Percentiles rank a stretch among this genome's conserved stretches.
Conservation (phyloP, 2,329 filamentous ascomycete species). For the Blastomyces parvus region DNA sequence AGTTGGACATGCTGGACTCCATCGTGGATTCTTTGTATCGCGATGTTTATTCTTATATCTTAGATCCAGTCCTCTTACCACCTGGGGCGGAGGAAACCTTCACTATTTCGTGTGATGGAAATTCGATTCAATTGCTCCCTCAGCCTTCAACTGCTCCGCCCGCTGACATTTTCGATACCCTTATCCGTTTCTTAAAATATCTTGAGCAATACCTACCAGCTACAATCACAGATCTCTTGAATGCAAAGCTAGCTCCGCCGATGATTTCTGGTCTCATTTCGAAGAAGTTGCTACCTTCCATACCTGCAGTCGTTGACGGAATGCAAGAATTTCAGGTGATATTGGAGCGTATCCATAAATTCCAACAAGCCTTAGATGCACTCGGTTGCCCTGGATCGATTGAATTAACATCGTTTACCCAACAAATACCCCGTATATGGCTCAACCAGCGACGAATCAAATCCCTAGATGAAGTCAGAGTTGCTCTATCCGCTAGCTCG, state of each 20-base stretch:
- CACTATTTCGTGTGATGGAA: constrained; percentile 22
- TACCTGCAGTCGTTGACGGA: constrained; percentile 64
- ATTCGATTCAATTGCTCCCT: constrained; percentile 22
- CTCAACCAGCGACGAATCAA: constrained; percentile 71
- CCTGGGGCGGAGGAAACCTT: constrained; percentile 22
- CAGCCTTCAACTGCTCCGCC: constrained; percentile 22
- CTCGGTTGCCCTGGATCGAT: constrained; percentile 53
- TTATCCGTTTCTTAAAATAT: constrained; percentile 41
- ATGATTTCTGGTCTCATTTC: constrained; percentile 60
- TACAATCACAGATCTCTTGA: constrained; percentile 46
- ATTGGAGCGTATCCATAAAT: constrained; percentile 53
- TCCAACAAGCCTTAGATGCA: constrained; percentile 54
- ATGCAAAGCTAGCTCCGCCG: constrained; percentile 59
- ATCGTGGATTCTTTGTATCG: constrained; percentile 27
- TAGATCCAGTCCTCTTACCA: constrained; percentile 28
- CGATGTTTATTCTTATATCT: constrained; percentile 24
- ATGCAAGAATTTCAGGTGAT: constrained; percentile 62
- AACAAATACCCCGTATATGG: constrained; percentile 73
- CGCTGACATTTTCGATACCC: constrained; percentile 34
- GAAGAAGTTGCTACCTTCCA: constrained; percentile 63
- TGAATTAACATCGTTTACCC: constrained; percentile 68
- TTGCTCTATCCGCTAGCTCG: constrained; percentile 57
- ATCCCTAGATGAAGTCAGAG: constrained; percentile 65
- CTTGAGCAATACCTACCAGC: constrained; percentile 43
- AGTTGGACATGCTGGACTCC: constrained; percentile 24